These are phyloP conservation scores for Musa schizocarpa DNA, from an alignment of 176 grass and related monocot species.

Conservation along the genomic window DNA sequence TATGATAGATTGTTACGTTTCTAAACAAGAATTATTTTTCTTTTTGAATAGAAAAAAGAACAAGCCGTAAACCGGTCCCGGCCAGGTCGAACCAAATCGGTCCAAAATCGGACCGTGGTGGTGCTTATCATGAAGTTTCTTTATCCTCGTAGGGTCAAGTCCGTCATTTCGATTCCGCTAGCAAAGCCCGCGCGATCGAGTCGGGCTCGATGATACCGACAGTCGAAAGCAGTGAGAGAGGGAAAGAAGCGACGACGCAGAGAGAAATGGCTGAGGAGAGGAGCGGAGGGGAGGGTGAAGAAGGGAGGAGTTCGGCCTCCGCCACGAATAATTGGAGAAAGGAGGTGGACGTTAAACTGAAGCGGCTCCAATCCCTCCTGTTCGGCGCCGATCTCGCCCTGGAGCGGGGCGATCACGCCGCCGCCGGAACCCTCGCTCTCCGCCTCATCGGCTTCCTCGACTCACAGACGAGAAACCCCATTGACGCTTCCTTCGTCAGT, in stretches of 20 bases:
- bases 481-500: conserved; percentile 35
- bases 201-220: too few relatives aligned
- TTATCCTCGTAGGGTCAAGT: too few relatives aligned
- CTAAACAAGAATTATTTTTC: too few relatives aligned
- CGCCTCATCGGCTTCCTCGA: conserved; percentile 93
- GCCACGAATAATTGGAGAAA: conserved; percentile 43
- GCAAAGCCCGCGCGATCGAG: too few relatives aligned
- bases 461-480: conserved; percentile 17
- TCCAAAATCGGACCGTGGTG: too few relatives aligned
- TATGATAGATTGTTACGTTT: too few relatives aligned
- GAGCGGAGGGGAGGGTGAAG: not conserved
- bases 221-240: not conserved
- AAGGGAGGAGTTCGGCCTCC: not conserved
- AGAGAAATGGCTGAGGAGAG: not conserved
- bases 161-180: too few relatives aligned
- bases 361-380: conserved; percentile 57
- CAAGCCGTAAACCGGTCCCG: too few relatives aligned
- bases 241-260: not conserved
- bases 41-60: too few relatives aligned
- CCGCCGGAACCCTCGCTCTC: conserved; percentile 51
- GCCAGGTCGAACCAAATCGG: too few relatives aligned
- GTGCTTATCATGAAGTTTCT: too few relatives aligned
- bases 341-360: conserved; percentile 40
- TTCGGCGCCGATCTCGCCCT: conserved; percentile 68
- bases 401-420: conserved; percentile 41